These are phyloP conservation scores for Neoarthrinium moseri DNA, from an alignment of 2,329 filamentous ascomycete genomes.

Conservation along the genomic window DNA sequence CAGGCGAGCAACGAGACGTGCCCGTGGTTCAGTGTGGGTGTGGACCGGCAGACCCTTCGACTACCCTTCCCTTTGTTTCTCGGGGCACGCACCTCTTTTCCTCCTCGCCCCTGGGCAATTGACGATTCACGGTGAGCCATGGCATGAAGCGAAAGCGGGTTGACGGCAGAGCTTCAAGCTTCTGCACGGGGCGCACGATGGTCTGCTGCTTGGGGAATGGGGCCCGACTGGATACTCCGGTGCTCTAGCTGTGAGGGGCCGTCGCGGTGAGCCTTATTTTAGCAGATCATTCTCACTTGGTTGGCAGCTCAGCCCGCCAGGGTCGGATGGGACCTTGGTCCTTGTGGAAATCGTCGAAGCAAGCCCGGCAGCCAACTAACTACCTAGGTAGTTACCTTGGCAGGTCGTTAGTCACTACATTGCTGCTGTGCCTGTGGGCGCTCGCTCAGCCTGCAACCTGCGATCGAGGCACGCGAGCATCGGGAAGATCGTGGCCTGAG, in stretches of 20 bases:
- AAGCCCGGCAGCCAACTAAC: too few species aligned
- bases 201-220: neutral
- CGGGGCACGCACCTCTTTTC: neutral
- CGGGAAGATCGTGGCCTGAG: too few species aligned
- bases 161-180: too few species aligned
- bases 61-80: neutral
- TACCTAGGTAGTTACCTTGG: too few species aligned
- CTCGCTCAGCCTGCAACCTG: too few species aligned
- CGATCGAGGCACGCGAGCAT: too few species aligned
- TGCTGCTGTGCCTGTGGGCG: too few species aligned
- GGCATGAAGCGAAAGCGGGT: too few species aligned
- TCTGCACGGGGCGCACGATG: slow-evolving; percentile 25
- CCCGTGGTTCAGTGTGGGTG: slow-evolving; percentile 1
- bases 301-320: neutral
- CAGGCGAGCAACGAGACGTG: too few species aligned
- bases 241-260: slow-evolving; percentile 5
- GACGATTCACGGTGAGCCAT: neutral
- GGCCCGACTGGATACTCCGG: neutral
- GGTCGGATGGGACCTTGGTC: slow-evolving; percentile 2
- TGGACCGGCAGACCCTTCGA: neutral
- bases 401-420: too few species aligned
- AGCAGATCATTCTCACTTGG: slow-evolving; percentile 1
- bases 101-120: neutral
- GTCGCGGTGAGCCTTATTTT: slow-evolving; percentile 6
- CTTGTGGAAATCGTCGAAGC: slow-evolving; percentile 4